Percentiles rank a stretch among this genome's conserved stretches.
Evolutionary conservation across 768 basidiomycete species (phyloP).

Genomic region (Pisolithus microcarpus): DNA sequence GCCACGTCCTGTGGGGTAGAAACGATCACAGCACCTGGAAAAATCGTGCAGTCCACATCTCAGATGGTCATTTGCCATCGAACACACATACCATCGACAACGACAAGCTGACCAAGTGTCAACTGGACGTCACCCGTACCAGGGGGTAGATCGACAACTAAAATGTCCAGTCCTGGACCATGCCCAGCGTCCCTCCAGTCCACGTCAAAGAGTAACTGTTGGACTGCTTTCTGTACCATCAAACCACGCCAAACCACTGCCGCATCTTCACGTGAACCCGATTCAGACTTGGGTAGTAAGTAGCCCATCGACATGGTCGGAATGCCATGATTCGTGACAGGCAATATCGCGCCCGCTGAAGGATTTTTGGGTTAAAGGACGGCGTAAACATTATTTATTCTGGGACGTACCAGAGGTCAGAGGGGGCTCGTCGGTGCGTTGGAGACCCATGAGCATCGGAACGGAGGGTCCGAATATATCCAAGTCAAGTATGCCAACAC

Average conservation of each 20-base stretch:
- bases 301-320: conserved; percentile 98
- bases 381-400: no score
- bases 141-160: conserved; percentile 94
- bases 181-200: conserved; percentile 58
- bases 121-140: conserved; percentile 96
- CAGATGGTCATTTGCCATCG: background rate
- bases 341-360: conserved; percentile 70
- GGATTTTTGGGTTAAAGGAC: background rate
- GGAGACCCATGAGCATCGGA: conserved; percentile 89
- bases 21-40: conserved; percentile 83
- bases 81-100: conserved; percentile 61
- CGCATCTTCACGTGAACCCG: conserved; percentile 53
- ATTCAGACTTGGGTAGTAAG: conserved; percentile 56
- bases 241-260: conserved; percentile 93
- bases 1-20: conserved; percentile 96
- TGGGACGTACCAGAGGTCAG: conserved; percentile 57
- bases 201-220: conserved; percentile 92
- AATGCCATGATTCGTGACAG: conserved; percentile 80
- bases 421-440: conserved; percentile 66
- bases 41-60: background rate
- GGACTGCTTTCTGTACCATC: conserved; percentile 98
- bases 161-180: conserved; percentile 59
- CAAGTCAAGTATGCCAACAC: conserved; percentile 86
- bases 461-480: conserved; percentile 95
- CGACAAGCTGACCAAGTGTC: conserved; percentile 81